A percentile compares a stretch with the other conserved stretches of the same genome.
Conservation (phyloP, 805 yeast species). For the Wickerhamiella azymoides region DNA sequence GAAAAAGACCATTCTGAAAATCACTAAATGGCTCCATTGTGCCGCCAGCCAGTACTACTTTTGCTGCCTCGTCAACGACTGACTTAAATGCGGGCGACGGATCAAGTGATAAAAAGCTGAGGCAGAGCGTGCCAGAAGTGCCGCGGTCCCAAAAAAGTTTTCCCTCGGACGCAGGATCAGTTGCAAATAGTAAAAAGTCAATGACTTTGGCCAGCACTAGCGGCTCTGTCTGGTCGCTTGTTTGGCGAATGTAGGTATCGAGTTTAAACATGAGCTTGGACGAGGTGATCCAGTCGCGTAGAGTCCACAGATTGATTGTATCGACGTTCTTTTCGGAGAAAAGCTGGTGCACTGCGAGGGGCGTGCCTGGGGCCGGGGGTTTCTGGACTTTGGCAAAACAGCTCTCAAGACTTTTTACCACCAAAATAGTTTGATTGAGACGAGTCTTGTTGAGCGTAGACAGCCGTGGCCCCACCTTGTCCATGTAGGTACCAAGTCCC, state of each 20-base stretch:
- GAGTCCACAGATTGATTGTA: slow-evolving; percentile 49
- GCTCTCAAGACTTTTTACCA: slow-evolving; percentile 37
- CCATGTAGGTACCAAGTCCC: slow-evolving; percentile 42
- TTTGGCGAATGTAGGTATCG: slow-evolving; percentile 44
- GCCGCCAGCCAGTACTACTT: slow-evolving; percentile 82
- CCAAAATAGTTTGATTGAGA: slow-evolving; percentile 45
- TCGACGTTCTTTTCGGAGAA: slow-evolving; percentile 53
- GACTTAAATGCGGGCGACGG: slow-evolving; percentile 60
- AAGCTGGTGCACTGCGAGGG: slow-evolving; percentile 38
- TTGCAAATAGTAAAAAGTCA: slow-evolving; percentile 46
- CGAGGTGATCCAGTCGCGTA: slow-evolving; percentile 47
- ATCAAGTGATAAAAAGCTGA: slow-evolving; percentile 65
- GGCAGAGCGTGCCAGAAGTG: slow-evolving; percentile 20
- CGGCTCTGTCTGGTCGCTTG: not conserved
- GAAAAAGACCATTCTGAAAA: slow-evolving; percentile 50
- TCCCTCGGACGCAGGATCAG: slow-evolving; percentile 72
- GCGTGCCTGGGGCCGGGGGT: slow-evolving; percentile 37
- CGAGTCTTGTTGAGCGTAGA: slow-evolving; percentile 61
- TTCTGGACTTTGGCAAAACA: slow-evolving; percentile 30
- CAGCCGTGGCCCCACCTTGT: slow-evolving; percentile 48
- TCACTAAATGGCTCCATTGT: slow-evolving; percentile 87
- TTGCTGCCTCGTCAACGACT: slow-evolving; percentile 47
- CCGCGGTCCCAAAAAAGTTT: slow-evolving; percentile 52
- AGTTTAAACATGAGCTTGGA: slow-evolving; percentile 76
- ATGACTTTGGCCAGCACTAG: slow-evolving; percentile 56